Evolutionary conservation across 2,329 filamentous ascomycete species (phyloP).

Genomic region (Juglanconis juglandina): DNA sequence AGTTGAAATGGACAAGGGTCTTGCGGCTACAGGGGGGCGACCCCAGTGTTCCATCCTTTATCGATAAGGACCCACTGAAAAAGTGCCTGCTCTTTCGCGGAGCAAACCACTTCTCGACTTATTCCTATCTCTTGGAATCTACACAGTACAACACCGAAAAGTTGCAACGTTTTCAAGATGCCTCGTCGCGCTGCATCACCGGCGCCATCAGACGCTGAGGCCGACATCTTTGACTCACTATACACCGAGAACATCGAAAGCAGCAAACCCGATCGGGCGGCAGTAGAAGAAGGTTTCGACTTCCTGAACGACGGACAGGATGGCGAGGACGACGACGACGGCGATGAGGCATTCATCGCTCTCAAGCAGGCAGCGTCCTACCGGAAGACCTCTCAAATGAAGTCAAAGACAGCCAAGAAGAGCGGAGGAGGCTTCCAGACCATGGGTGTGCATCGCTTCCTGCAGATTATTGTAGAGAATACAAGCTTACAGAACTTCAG

Average conservation of each 20-base stretch:
- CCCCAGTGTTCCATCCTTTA: background rate
- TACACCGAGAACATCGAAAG: slow-evolving; percentile 57
- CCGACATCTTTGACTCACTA: slow-evolving; percentile 81
- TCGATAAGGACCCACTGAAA: slow-evolving; percentile 7
- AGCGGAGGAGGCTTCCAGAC: slow-evolving; percentile 89
- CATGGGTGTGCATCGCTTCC: slow-evolving; percentile 61
- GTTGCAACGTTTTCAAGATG: slow-evolving; percentile 48
- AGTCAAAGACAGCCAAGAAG: slow-evolving; percentile 86
- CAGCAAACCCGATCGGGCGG: slow-evolving; percentile 32
- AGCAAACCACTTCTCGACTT: background rate
- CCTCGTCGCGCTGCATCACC: slow-evolving; percentile 73
- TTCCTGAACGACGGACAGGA: slow-evolving; percentile 47
- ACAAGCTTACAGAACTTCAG: slow-evolving; percentile 34
- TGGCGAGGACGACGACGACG: slow-evolving; percentile 54
- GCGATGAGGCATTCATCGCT: slow-evolving; percentile 87
- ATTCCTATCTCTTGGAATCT: background rate
- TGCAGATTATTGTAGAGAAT: background rate
- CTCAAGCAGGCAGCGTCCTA: slow-evolving; percentile 83
- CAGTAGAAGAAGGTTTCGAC: slow-evolving; percentile 38
- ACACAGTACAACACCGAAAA: slow-evolving; percentile 2
- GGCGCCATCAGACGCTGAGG: slow-evolving; percentile 80
- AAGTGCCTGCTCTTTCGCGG: background rate
- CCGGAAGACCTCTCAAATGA: slow-evolving; percentile 76
- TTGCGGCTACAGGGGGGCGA: background rate
- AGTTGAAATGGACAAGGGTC: background rate